These are phyloP conservation scores for Nannochloris sp. DNA, from an alignment of 139 green algal genomes.

Conservation along the genomic window DNA sequence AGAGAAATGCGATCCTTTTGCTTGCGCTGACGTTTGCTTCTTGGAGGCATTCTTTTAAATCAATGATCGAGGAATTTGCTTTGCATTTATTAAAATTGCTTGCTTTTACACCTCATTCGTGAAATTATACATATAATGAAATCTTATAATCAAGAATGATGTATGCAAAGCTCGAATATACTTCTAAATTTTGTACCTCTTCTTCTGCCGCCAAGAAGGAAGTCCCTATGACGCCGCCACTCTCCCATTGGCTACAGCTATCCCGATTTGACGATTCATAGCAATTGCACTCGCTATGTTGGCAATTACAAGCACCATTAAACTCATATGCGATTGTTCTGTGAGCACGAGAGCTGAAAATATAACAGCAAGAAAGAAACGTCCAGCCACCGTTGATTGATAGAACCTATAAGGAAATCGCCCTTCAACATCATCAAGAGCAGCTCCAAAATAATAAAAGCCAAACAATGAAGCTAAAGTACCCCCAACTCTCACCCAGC, in stretches of 20 bases:
- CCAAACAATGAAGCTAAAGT: constrained; percentile 22
- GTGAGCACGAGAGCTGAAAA: constrained; percentile 6
- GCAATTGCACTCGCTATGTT: too few species aligned
- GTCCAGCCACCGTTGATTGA: neutral
- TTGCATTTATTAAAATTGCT: neutral
- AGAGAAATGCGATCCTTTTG: constrained; percentile 17
- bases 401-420: constrained; percentile 15
- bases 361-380: neutral
- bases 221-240: too few species aligned
- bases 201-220: too few species aligned
- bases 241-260: too few species aligned
- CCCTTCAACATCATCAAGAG: constrained; percentile 17
- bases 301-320: too few species aligned
- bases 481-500: constrained; percentile 20
- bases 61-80: too few species aligned
- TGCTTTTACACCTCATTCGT: neutral
- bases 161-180: too few species aligned
- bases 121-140: too few species aligned
- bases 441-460: constrained; percentile 22
- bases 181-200: too few species aligned
- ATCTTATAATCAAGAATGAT: too few species aligned
- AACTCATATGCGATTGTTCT: constrained; percentile 3
- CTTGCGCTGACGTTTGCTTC: constrained; percentile 44
- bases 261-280: too few species aligned
- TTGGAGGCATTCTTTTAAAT: neutral